A percentile compares a stretch with the other conserved stretches of the same genome.
Conservation (phyloP, 441 rosid genomes). For the Breynia disticha region DNA sequence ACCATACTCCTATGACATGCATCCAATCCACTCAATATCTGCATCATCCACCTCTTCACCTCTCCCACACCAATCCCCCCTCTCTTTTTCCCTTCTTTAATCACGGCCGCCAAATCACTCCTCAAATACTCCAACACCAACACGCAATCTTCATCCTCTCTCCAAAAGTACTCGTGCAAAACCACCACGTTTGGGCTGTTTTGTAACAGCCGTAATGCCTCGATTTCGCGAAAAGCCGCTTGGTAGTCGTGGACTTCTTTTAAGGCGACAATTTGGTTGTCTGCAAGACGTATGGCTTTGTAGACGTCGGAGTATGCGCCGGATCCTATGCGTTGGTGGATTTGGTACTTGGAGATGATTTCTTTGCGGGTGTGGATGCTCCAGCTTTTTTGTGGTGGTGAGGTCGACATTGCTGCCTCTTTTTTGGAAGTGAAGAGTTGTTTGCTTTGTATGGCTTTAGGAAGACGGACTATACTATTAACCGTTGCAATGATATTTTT, state of each 20-base stretch:
- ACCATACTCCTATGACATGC: constrained; percentile 71
- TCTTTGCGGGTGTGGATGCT: constrained; percentile 89
- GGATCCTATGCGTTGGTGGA: constrained; percentile 80
- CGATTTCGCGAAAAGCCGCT: constrained; percentile 89
- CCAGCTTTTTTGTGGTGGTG: constrained; percentile 58
- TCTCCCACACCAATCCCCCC: constrained; percentile 39
- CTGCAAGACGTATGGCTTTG: constrained; percentile 71
- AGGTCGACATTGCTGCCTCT: too few relatives aligned
- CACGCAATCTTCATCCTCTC: constrained; percentile 91
- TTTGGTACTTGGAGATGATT: constrained; percentile 71
- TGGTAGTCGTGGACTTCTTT: constrained; percentile 96
- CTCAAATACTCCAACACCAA: constrained; percentile 72
- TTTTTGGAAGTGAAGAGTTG: too few relatives aligned
- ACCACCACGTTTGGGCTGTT: constrained; percentile 63
- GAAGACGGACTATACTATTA: too few relatives aligned
- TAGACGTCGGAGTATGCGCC: constrained; percentile 96
- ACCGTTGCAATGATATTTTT: too few relatives aligned
- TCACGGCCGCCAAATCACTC: constrained; percentile 60
- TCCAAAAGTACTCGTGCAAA: constrained; percentile 86
- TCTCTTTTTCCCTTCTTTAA: constrained; percentile 42
- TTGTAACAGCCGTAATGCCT: constrained; percentile 63
- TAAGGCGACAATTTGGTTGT: constrained; percentile 66
- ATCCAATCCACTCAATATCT: constrained; percentile 67
- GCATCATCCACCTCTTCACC: constrained; percentile 90
- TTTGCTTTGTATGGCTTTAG: too few relatives aligned